phyloP scores from a whole-genome alignment of 139 green algal species.

The Eudorina sp. region DNA sequence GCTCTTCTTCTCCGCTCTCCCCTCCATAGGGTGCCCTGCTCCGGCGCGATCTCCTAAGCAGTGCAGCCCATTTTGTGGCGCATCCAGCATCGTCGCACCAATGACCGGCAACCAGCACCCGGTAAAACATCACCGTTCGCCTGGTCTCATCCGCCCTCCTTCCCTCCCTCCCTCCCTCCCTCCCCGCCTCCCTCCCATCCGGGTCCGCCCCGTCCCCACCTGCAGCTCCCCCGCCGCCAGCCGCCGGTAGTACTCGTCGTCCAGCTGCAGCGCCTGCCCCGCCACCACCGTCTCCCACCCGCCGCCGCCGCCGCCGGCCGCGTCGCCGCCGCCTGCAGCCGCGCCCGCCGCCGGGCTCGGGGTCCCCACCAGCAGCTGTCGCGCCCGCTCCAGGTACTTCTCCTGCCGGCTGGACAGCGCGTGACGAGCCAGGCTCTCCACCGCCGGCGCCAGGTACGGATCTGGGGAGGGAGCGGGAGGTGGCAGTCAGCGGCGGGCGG shows the following conservation, averaged over 20 bases:
- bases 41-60: too few species aligned
- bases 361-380: constrained; percentile 40
- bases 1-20: too few species aligned
- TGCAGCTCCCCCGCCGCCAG: constrained; percentile 40
- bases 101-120: too few species aligned
- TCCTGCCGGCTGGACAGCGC: constrained; percentile 52
- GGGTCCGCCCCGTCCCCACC: not conserved
- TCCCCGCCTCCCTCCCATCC: not conserved
- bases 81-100: too few species aligned
- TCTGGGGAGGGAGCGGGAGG: constrained; percentile 40
- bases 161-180: not conserved
- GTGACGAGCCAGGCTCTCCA: constrained; percentile 45
- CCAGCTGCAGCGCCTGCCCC: not conserved
- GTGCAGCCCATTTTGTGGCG: too few species aligned
- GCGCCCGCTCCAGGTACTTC: constrained; percentile 46
- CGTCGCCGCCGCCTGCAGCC: not conserved
- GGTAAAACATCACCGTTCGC: too few species aligned
- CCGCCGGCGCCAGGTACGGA: constrained; percentile 47
- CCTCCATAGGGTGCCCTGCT: too few species aligned
- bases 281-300: constrained; percentile 32
- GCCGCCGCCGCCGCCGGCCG: not conserved
- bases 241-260: constrained; percentile 28
- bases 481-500: too few species aligned
- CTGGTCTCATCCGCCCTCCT: not conserved
- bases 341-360: not conserved